phyloP scores from a whole-genome alignment of 306 rosid species.

The Boehmeria nivea region DNA sequence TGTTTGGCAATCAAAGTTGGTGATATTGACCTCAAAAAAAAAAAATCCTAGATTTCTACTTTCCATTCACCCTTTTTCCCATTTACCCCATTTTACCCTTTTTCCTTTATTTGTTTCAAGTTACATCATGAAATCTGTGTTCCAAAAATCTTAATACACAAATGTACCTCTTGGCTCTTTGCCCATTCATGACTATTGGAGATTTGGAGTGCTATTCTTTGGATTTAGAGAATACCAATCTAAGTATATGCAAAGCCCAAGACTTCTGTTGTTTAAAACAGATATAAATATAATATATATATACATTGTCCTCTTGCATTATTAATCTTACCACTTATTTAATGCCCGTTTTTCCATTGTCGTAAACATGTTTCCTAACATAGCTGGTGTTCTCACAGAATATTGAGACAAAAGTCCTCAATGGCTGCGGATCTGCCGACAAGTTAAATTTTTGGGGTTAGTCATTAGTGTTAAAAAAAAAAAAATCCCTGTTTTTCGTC shows the following conservation, averaged over 20 bases:
- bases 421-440: not conserved
- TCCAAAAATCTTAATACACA: slow-evolving; percentile 31
- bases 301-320: too few relatives aligned
- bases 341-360: too few relatives aligned
- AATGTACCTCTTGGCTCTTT: slow-evolving; percentile 29
- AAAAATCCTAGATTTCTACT: slow-evolving; percentile 15
- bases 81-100: slow-evolving; percentile 23
- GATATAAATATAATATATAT: not conserved
- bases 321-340: not conserved
- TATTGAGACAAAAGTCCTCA: not conserved
- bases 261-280: too few relatives aligned
- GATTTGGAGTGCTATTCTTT: slow-evolving; percentile 39
- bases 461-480: not conserved
- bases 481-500: not conserved
- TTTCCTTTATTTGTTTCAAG: too few relatives aligned
- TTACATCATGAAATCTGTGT: slow-evolving; percentile 27
- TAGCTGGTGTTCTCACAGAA: too few relatives aligned
- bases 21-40: slow-evolving; percentile 25
- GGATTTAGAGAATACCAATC: too few relatives aligned
- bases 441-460: not conserved
- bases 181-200: slow-evolving; percentile 52
- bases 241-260: too few relatives aligned
- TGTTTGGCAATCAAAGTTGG: slow-evolving; percentile 20
- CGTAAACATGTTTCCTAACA: too few relatives aligned
- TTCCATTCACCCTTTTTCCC: slow-evolving; percentile 11